Conservation (phyloP, 805 yeast species). For the Metschnikowia santaceciliae region DNA sequence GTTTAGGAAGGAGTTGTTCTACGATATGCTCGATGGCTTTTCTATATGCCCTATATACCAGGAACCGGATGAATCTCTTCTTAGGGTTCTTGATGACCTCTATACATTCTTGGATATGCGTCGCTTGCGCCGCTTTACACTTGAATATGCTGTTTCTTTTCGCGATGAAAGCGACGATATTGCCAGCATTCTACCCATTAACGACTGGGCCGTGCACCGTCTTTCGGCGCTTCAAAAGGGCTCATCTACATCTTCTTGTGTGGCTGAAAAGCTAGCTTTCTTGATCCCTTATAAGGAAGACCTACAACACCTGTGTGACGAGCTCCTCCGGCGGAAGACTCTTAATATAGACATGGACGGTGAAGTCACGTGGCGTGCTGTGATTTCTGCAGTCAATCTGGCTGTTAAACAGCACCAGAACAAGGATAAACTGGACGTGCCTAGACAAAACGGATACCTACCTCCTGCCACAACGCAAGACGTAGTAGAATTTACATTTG, state of each 20-base stretch:
- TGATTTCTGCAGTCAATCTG: conserved; percentile 29
- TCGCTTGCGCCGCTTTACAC: conserved; percentile 49
- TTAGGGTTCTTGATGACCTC: conserved; percentile 47
- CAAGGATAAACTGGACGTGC: conserved; percentile 30
- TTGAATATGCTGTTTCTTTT: conserved; percentile 56
- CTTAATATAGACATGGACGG: conserved; percentile 9
- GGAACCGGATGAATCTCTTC: conserved; percentile 59
- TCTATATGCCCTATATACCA: conserved; percentile 60
- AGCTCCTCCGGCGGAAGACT: conserved; percentile 8
- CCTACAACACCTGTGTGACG: conserved; percentile 22
- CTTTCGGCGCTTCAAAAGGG: not conserved
- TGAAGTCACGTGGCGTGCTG: conserved; percentile 23
- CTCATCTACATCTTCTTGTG: not conserved
- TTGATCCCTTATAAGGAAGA: conserved; percentile 30
- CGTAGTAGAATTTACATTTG: conserved; percentile 31
- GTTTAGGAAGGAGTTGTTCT: conserved; percentile 30
- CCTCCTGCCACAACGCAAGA: conserved; percentile 49
- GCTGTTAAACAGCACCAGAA: conserved; percentile 31
- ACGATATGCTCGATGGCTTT: conserved; percentile 55
- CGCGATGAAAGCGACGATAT: conserved; percentile 40
- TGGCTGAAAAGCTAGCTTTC: conserved; percentile 22
- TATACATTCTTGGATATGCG: conserved; percentile 46
- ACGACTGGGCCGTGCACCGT: conserved; percentile 13
- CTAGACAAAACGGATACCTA: conserved; percentile 45
- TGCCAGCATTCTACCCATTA: conserved; percentile 26